A percentile compares a stretch with the other conserved stretches of the same genome.
phyloP scores from a whole-genome alignment of 345 rosid genomes.

The Xanthoceras sorbifolium region DNA sequence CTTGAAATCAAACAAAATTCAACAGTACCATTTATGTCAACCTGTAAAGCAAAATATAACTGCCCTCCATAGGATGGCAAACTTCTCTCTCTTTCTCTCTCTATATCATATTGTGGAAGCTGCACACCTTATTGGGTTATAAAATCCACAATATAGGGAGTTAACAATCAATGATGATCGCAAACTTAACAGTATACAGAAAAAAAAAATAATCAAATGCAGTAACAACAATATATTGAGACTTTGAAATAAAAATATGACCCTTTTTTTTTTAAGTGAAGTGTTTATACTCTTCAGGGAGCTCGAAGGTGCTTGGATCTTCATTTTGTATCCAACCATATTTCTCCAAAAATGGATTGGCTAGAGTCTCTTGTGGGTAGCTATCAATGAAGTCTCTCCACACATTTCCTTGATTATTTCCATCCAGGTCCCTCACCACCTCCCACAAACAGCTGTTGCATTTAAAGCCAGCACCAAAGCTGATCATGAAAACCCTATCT shows the following conservation, averaged over 20 bases:
- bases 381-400: slow-evolving; percentile 67
- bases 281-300: slow-evolving; percentile 18
- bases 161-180: slow-evolving; percentile 13
- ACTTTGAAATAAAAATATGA: background rate
- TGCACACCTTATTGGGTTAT: slow-evolving; percentile 23
- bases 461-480: slow-evolving; percentile 85
- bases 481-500: slow-evolving; percentile 67
- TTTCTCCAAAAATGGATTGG: slow-evolving; percentile 80
- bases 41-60: background rate
- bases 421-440: slow-evolving; percentile 55
- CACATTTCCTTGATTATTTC: slow-evolving; percentile 38
- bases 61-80: slow-evolving; percentile 9
- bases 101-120: slow-evolving; percentile 14
- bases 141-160: slow-evolving; percentile 26
- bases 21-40: background rate
- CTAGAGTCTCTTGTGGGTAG: slow-evolving; percentile 69
- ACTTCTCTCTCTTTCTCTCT: slow-evolving; percentile 11
- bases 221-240: background rate
- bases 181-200: background rate
- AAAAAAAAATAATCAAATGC: background rate
- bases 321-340: slow-evolving; percentile 88
- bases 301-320: slow-evolving; percentile 62
- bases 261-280: no score
- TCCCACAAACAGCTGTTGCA: slow-evolving; percentile 88
- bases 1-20: background rate